Evolutionary conservation across 257 asterid species (phyloP), one percentile per base, ranked within the genome.

Genomic region (Solanum appendiculatum): DNA sequence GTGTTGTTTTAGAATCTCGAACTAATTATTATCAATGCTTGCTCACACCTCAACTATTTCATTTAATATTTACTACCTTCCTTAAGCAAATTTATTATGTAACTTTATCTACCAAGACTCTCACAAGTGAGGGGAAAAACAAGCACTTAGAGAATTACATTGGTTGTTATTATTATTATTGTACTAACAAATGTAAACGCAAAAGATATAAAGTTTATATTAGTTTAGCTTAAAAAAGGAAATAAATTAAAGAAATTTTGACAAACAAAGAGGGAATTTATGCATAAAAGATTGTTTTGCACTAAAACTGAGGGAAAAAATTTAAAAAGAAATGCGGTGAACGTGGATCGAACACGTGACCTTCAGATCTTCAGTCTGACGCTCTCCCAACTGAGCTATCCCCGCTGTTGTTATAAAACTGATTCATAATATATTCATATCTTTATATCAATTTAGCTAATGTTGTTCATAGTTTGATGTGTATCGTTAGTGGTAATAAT

Each of bases 331-430:
- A 68, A 14, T 68, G 97, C 98, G 96, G 98, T 94, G 98, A 94
- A 86, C 98, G 98, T 94, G 98, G 98, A 95, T 94, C 98, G 96
- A 94, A 95, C 98, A 94, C 98, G 98, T 87, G 96, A 93, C 98
- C 98, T 93, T 95, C 95, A 90, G 92, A 93, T 90, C 94, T 93
- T 90, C 96, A 94, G 98, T 93, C 97, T 93, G 98, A 93, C 97
- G 98, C 97, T 94, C 97, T 93, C 97, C 97, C 98, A 94, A 95
- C 94, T 94, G 97, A 93, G 96, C 97, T 95, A 94, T 95, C 97
- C 97, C 97, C 96, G 94, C 97, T 15, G 3, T 5, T 60, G 3
- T 0, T 10, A 0, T 0, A 20, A 6, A 54, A 7, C 1, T 20
- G 2, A 18, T 2, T 3, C 2, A 9, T 1, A 5, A 7, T 48